Conservation (phyloP, 345 rosid genomes). For the Sonneratia caseolaris region DNA sequence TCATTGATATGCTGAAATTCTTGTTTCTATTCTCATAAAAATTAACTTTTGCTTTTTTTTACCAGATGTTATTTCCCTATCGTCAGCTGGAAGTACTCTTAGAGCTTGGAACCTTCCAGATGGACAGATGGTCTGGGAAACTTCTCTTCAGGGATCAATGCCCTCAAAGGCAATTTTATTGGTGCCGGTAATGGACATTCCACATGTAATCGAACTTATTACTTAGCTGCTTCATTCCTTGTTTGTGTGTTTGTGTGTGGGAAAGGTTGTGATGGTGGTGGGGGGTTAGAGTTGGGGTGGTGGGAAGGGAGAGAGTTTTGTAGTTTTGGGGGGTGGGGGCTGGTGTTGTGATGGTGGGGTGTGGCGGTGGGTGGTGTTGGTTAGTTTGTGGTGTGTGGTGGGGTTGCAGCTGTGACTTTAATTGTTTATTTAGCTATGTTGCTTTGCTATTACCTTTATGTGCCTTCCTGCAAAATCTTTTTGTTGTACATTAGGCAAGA, state of each 20-base stretch:
- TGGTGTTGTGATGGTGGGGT: no score
- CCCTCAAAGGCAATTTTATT: slow-evolving; percentile 50
- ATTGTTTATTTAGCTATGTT: neutral
- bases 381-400: no score
- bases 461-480: neutral
- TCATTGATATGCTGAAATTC: no score
- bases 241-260: neutral
- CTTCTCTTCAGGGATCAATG: slow-evolving; percentile 46
- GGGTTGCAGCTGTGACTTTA: no score
- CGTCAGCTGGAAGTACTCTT: slow-evolving; percentile 58
- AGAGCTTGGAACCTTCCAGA: slow-evolving; percentile 98
- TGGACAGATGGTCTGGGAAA: slow-evolving; percentile 97
- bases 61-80: slow-evolving; percentile 74
- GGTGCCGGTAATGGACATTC: slow-evolving; percentile 8
- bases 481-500: neutral
- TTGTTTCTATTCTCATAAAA: neutral
- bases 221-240: neutral
- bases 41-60: slow-evolving; percentile 1
- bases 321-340: no score
- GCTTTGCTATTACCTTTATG: neutral
- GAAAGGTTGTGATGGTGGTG: no score
- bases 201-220: neutral
- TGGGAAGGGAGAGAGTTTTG: neutral
- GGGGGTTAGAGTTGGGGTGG: no score
- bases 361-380: no score